A percentile compares a stretch with the other conserved stretches of the same genome.
phyloP scores from a whole-genome alignment of 2,329 filamentous ascomycete genomes.

The Pseudogymnoascus sp. region DNA sequence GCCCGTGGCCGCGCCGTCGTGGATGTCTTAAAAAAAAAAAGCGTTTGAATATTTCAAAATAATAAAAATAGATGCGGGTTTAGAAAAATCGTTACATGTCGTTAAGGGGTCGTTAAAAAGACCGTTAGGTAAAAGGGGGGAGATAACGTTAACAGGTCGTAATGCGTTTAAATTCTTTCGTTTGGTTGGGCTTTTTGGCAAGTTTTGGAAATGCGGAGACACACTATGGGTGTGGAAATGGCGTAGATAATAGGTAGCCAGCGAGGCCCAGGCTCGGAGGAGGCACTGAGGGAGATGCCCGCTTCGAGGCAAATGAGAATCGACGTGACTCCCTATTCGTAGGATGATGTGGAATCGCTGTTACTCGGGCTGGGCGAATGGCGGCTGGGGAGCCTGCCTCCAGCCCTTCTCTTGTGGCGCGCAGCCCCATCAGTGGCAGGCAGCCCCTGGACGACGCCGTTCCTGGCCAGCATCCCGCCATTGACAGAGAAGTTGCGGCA shows the following conservation, averaged over 20 bases:
- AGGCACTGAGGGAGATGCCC: constrained; percentile 14
- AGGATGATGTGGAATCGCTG: constrained; percentile 29
- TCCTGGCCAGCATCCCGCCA: constrained; percentile 75
- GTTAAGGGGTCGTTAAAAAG: background rate
- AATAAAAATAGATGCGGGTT: constrained; percentile 17
- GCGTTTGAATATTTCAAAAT: background rate
- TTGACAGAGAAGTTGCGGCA: constrained; percentile 97
- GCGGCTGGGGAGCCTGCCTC: constrained; percentile 23
- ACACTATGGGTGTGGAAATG: constrained; percentile 10
- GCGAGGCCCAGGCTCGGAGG: constrained; percentile 15
- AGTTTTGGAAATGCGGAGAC: background rate
- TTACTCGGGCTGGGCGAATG: constrained; percentile 28
- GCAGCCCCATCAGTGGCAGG: constrained; percentile 37
- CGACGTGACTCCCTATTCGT: constrained; percentile 14
- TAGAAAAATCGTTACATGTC: constrained; percentile 13
- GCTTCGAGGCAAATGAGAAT: constrained; percentile 12
- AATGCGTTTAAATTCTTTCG: constrained; percentile 10
- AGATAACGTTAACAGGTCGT: constrained; percentile 15
- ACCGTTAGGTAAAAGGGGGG: background rate
- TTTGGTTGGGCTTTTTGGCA: constrained; percentile 3
- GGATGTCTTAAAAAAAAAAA: constrained; percentile 4
- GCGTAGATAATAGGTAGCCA: constrained; percentile 10
- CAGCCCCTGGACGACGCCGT: constrained; percentile 60
- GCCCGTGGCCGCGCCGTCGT: constrained; percentile 20
- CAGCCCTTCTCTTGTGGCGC: constrained; percentile 25